Percentiles rank a stretch among this genome's conserved stretches.
Conservation (phyloP, 768 basidiomycete genomes). For the Mycena crocata region DNA sequence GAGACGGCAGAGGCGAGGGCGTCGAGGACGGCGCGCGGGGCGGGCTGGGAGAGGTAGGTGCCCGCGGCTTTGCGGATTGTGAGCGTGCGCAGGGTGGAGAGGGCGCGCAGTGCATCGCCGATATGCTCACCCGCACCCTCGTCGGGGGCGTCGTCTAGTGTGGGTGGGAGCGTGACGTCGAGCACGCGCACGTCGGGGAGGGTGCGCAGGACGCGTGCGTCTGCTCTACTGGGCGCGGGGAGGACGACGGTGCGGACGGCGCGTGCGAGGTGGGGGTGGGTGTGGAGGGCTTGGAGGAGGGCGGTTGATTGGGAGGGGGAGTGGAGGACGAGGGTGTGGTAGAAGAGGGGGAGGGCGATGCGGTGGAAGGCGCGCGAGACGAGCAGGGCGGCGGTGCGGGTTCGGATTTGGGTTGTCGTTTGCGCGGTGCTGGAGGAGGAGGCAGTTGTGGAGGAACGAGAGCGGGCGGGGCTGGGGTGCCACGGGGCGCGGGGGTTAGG, state of each 20-base stretch:
- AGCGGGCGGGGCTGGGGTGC: conserved; percentile 37
- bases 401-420: conserved; percentile 17
- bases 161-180: conserved; percentile 48
- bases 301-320: conserved; percentile 51
- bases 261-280: conserved; percentile 50
- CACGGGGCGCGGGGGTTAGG: conserved; percentile 38
- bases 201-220: conserved; percentile 51
- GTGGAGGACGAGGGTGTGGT: conserved; percentile 61
- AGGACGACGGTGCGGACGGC: conserved; percentile 57
- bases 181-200: conserved; percentile 40
- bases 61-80: conserved; percentile 62
- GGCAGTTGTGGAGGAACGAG: no score
- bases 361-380: conserved; percentile 65
- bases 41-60: conserved; percentile 67
- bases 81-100: conserved; percentile 55
- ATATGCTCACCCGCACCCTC: conserved; percentile 53
- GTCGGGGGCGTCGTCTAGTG: conserved; percentile 15
- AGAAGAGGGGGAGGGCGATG: conserved; percentile 68
- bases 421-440: no score
- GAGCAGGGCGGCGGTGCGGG: conserved; percentile 57
- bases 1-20: conserved; percentile 58
- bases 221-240: conserved; percentile 53
- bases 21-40: conserved; percentile 56
- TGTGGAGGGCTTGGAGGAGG: conserved; percentile 53
- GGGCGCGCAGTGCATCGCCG: conserved; percentile 7